Percentiles rank a stretch among this genome's conserved stretches.
Conservation (phyloP, 2,329 filamentous ascomycete species). For the Botrytis squamosa region DNA sequence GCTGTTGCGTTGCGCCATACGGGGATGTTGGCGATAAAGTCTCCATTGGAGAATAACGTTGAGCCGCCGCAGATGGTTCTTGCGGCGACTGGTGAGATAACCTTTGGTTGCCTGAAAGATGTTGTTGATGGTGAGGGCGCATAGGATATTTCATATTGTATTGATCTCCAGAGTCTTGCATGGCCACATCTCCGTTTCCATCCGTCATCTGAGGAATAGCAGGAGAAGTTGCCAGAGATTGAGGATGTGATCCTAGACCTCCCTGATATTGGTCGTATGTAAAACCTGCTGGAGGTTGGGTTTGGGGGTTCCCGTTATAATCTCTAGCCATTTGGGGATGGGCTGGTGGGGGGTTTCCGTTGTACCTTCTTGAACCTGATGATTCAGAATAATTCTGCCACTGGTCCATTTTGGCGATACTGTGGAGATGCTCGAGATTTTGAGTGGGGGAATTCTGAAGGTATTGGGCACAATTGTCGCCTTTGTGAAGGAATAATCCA, state of each 20-base stretch:
- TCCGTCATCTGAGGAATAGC: slow-evolving; percentile 62
- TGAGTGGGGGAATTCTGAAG: slow-evolving; percentile 27
- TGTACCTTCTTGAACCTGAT: slow-evolving; percentile 63
- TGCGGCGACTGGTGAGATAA: slow-evolving; percentile 68
- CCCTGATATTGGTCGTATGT: slow-evolving; percentile 68
- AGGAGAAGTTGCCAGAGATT: slow-evolving; percentile 58
- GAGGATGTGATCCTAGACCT: slow-evolving; percentile 44
- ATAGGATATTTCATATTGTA: slow-evolving; percentile 83
- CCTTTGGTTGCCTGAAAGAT: slow-evolving; percentile 53
- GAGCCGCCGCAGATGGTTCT: slow-evolving; percentile 78
- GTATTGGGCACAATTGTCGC: slow-evolving; percentile 19
- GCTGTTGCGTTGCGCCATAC: slow-evolving; percentile 64
- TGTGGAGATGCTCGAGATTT: slow-evolving; percentile 26
- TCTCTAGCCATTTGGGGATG: slow-evolving; percentile 51
- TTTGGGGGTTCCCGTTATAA: slow-evolving; percentile 42
- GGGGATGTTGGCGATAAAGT: slow-evolving; percentile 76
- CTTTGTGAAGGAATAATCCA: slow-evolving; percentile 13
- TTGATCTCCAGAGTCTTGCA: slow-evolving; percentile 84
- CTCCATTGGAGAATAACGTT: slow-evolving; percentile 97
- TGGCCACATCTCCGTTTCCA: slow-evolving; percentile 72
- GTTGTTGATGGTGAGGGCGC: slow-evolving; percentile 74
- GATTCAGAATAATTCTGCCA: slow-evolving; percentile 70
- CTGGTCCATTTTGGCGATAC: slow-evolving; percentile 52
- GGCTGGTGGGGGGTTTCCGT: slow-evolving; percentile 48
- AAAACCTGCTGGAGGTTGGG: slow-evolving; percentile 58